Base-by-base conservation (phyloP, 176 grass and related monocot species). In the Hordeum marinum region DNA sequence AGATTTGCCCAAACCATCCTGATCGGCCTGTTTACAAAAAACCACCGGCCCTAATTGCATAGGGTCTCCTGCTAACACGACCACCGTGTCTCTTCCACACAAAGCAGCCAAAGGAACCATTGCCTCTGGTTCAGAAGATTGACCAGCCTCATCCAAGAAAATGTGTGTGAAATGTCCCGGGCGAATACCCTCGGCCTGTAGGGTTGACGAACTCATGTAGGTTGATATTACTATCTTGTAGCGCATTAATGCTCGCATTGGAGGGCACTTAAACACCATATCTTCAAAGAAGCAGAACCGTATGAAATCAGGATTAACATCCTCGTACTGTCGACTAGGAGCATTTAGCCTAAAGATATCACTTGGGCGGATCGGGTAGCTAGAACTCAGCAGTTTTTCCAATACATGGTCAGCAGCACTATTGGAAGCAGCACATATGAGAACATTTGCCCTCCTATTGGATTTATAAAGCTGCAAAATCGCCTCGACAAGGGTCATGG, bases 41-140 rank as follows among this genome's bases (percentile, higher is more conserved):
- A 95, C 85, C 52, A 98, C 93, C 1, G 96, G 96, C 45, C 72
- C 72, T 52, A 75, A 75, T 72, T 98, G 93, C 91, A 63, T 98
- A 11, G 96, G 91, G 67, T 98, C 96, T 55, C 96, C 96, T 69
- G 96, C 96, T 82, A 98, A 88, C 72, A 98, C 96, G 82, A 95
- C 46, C 15, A 95, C 95, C 46, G 96, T 95, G 69, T 91, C 92
- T 82, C 72, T 91, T 65, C 81, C 75, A 46, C 89, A 88, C 39
- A 98, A 65, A 42, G 81, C 77, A 0, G 91, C 90, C 69, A 98
- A 61, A n/a, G 93, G 96, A 79, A 95, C 71, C 91, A 98, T 94
- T 3, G 89, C 86, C 69, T 95, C 96, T 55, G 96, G 96, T 87
- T 98, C 96, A 87, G 93, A 98, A 66, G 86, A 86, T 91, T 98